Evolutionary conservation across 495 filamentous ascomycete genomes (phyloP), one percentile per base, ranked within the genome.

Genomic region (Choiromyces venosus): DNA sequence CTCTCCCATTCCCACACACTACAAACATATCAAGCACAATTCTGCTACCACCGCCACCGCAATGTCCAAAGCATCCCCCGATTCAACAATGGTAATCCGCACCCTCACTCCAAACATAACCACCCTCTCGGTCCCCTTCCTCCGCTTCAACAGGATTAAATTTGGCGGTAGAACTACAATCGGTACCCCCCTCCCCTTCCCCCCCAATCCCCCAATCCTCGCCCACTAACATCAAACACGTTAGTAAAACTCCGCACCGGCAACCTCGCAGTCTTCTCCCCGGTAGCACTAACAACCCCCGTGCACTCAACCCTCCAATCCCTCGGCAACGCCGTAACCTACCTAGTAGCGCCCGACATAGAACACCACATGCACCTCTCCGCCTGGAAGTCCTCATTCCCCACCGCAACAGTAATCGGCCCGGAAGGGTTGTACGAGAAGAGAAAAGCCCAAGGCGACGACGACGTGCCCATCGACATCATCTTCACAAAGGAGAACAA

Each of bases 331-430:
- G 85, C 89, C 36, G 89, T 99, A 66, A 86, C 85, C 66, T 97
- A 98, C 85, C 88, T 98, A 73, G 86, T 93, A 16, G 93, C 94
- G 6, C 86, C 89, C 29, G 95, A 98, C 80, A 87, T 93, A 29
- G 91, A 97, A 83, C 95, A 98, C 83, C 94, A 99, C 86, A 91
- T 98, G 80, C 93, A 92, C 84, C 80, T 98, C 25, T 89, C 90
- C 1, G 83, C 91, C 18, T 99, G 95, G 96, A 88, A 91, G 73
- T 83, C 52, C 52, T 61, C 52, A 12, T n/a, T n/a, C n/a, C 93
- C 93, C 0, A 76, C 86, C 33, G 93, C 95, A 10, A 87, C 89
- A 71, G 86, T 99, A 56, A 86, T 98, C 76, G 94, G 90, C 0
- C 92, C 92, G 7, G 91, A 96, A 78, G 94, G 94, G 0, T 87